Evolutionary conservation across 305 asterid genomes (phyloP), one percentile per base, ranked within the genome.

Genomic region (Rubia balearica): DNA sequence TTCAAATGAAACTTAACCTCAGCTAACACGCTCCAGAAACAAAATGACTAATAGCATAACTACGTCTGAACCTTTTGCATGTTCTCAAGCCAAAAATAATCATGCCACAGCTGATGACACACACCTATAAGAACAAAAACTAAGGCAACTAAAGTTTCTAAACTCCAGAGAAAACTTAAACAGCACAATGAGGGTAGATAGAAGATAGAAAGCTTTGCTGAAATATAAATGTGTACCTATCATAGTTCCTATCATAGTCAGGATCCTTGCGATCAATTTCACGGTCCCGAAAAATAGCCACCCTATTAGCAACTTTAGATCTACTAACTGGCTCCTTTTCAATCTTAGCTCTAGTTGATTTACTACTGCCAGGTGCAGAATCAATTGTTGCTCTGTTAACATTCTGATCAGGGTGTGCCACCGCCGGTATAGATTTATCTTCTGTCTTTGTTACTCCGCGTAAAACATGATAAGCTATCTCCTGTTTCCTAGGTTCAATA

Each of bases 181-280:
- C 7, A 22, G 7, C 7, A 19, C 27, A 8, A 3, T 46, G 33
- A 19, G 3, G 10, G 8, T 17, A 22, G 48, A 3, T 13, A 42
- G 40, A 30, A 53, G 19, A 36, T 11, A 6, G 5, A 12, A 24
- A 30, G 11, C 69, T 4, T 62, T 19, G 17, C 36, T 36, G 40
- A 19, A 30, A 38, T 8, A 16, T 17, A 19, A 41, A 21, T 30
- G 72, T 71, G 72, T 73, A 90, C 99, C 98, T 95, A 78, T 92
- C 98, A 69, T 95, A 95, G 80, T 76, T 92, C 86, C 99, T 82
- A 81, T 92, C 83, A 74, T 95, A 95, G 79, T 95, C 99, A 42
- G 99, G 99, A 82, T 95, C 99, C 80, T 88, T 89, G 65, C 97
- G 87, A 65, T 95, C 99, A 76, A 85, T 69, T 68, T 95, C 99